Base-by-base conservation (phyloP, 148 eudicot species). In the Heliosperma pusillum region DNA sequence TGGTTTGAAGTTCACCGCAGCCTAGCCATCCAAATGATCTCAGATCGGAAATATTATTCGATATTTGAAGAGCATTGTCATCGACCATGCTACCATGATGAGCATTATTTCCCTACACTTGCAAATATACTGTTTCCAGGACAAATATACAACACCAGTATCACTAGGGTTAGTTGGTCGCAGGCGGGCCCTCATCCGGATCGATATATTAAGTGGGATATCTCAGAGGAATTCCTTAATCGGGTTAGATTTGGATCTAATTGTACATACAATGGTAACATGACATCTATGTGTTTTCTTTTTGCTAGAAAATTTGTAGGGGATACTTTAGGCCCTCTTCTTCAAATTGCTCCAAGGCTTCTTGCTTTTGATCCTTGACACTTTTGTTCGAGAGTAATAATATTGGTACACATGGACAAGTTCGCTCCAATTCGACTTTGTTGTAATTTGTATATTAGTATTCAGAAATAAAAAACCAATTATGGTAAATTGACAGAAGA, bases 131-230 rank as follows among this genome's bases (percentile, higher is more conserved):
- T 78, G 3, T 84, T 56, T 40, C 85, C 87, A 3, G 64, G 50
- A 12, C 33, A 59, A 69, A 83, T 77, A 42, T 61, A 89, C 0
- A 88, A 87, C 16, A 60, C 81, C 42, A 83, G 76, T 7, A 9
- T 89, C 25, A 88, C 94, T 11, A 87, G 82, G 83, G 87, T 83
- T 15, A 87, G 88, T 79, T 91, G 97, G 97, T 88, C 88, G 0
- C 80, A 63, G 22, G 70, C 57, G 0, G 88, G 90, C 13, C 77
- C 90, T n/a, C 97, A 91, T 73, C 97, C 94, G 0, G 80, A 58
- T 16, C 80, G 68, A 52, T 91, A 80, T 56, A 83, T 78, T 4
- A 57, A 74, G 68, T 21, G 29, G 12, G 85, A 86, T 70, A 80
- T 91, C 22, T 80, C 79, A 0, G 79, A 85, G 2, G 86, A 87